phyloP scores from a whole-genome alignment of 2,329 filamentous ascomycete genomes.

The Raffaelea deltoideospora region DNA sequence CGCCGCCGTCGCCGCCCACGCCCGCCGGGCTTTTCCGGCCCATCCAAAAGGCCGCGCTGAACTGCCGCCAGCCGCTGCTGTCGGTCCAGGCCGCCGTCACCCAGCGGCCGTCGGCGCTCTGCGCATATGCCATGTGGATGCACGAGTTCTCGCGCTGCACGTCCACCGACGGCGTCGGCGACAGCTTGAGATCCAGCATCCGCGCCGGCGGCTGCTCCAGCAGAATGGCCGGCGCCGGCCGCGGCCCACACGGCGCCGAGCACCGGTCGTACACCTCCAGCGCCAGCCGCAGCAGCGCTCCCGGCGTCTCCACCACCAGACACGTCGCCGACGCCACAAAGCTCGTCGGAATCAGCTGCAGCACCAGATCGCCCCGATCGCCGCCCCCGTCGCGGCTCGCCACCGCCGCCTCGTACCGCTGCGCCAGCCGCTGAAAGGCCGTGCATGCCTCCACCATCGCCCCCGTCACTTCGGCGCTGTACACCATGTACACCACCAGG shows the following conservation, averaged over 20 bases:
- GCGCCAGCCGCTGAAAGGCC: constrained; percentile 58
- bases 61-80: constrained; percentile 57
- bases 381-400: constrained; percentile 15
- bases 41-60: constrained; percentile 59
- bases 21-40: constrained; percentile 45
- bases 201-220: constrained; percentile 57
- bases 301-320: constrained; percentile 45
- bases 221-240: constrained; percentile 55
- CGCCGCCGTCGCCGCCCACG: constrained; percentile 23
- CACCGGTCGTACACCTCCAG: constrained; percentile 69
- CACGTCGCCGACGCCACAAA: constrained; percentile 49
- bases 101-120: constrained; percentile 64
- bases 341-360: constrained; percentile 59
- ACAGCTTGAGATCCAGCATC: constrained; percentile 61
- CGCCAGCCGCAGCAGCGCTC: constrained; percentile 46
- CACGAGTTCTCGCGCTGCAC: constrained; percentile 65
- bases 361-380: constrained; percentile 49
- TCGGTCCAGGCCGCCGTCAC: constrained; percentile 71
- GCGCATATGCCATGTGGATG: constrained; percentile 66
- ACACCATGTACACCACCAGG: constrained; percentile 63
- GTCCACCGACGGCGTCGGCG: constrained; percentile 51
- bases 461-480: constrained; percentile 45
- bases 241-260: constrained; percentile 36
- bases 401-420: constrained; percentile 38
- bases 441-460: constrained; percentile 56